phyloP scores from a whole-genome alignment of 306 rosid species.

The Acacia acuminata region DNA sequence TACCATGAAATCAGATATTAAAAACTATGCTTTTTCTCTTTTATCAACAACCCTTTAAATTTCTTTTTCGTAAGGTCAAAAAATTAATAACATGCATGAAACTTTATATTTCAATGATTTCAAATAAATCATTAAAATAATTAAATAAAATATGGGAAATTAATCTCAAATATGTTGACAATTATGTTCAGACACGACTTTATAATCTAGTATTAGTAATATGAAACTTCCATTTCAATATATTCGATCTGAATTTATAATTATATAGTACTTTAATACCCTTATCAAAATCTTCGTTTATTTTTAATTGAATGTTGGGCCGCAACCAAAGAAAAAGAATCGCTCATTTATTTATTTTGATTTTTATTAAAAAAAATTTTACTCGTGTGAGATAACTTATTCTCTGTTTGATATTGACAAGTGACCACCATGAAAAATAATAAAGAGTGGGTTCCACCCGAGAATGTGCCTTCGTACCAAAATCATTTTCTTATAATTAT shows the following conservation, averaged over 20 bases:
- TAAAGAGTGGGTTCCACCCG: neutral
- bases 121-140: neutral
- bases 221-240: neutral
- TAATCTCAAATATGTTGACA: neutral
- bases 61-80: neutral
- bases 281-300: neutral
- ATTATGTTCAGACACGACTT: neutral
- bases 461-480: neutral
- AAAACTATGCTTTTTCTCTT: neutral
- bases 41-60: neutral
- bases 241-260: neutral
- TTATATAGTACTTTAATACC: neutral
- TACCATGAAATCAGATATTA: neutral
- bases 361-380: neutral
- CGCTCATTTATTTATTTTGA: neutral
- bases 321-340: neutral
- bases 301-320: neutral
- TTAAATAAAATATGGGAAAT: neutral
- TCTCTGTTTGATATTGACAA: slow-evolving; percentile 14
- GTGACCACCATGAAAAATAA: neutral
- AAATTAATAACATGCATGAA: neutral
- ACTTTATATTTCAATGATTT: neutral
- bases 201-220: neutral
- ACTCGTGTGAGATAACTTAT: neutral
- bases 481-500: neutral